A percentile compares a stretch with the other conserved stretches of the same genome.
phyloP scores from a whole-genome alignment of 75 land plant species.

The Pinus albicaulis region DNA sequence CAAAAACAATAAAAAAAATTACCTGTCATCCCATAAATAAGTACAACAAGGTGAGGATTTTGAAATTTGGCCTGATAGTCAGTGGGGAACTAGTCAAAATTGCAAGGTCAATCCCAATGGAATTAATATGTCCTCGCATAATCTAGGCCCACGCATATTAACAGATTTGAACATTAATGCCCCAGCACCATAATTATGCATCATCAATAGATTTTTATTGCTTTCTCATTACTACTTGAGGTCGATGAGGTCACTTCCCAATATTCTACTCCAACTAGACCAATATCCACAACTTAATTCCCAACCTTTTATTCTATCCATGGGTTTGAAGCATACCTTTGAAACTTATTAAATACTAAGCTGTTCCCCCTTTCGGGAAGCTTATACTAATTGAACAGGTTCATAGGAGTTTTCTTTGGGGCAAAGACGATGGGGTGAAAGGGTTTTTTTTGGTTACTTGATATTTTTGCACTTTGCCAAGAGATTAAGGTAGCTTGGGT shows the following conservation, averaged over 20 bases:
- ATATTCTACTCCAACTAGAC: too few relatives aligned
- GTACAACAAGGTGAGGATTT: background rate
- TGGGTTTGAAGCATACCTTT: too few relatives aligned
- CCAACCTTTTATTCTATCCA: too few relatives aligned
- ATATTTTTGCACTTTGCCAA: background rate
- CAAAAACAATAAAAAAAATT: background rate
- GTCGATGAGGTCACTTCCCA: too few relatives aligned
- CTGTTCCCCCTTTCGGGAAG: background rate
- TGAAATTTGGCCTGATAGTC: background rate
- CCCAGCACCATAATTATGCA: too few relatives aligned
- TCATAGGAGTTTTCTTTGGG: background rate
- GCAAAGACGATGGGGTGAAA: background rate
- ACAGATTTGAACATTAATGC: background rate
- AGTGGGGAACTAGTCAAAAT: background rate
- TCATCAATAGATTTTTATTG: too few relatives aligned
- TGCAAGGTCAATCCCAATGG: background rate
- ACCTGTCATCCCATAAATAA: background rate
- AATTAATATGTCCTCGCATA: background rate
- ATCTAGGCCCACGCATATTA: background rate
- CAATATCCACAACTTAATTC: too few relatives aligned
- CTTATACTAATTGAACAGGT: background rate
- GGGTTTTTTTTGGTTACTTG: background rate
- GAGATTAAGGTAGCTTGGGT: background rate
- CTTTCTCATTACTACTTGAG: too few relatives aligned
- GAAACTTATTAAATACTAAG: too few relatives aligned